Evolutionary conservation across 352 stramenopile species (phyloP).

Genomic region (Blastocystis sp.): DNA sequence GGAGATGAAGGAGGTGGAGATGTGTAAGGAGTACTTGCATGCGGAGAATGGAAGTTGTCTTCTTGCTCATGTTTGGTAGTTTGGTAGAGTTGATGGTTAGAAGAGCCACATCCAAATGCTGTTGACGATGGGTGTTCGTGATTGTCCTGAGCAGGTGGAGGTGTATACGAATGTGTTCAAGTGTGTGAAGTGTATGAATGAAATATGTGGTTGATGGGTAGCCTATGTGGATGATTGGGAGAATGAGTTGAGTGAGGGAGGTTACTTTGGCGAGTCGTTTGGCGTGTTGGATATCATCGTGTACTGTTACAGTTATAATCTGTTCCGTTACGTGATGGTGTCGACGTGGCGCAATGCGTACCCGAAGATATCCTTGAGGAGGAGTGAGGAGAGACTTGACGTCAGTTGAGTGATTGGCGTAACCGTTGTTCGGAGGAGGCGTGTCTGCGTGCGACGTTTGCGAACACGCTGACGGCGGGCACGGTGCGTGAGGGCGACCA

Average conservation of each 20-base stretch:
- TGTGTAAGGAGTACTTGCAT: background rate
- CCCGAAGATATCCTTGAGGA: conserved; percentile 25
- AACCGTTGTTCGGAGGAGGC: background rate
- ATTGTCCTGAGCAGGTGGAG: conserved; percentile 42
- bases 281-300: conserved; percentile 13
- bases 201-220: background rate
- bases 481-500: conserved; percentile 28
- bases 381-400: background rate
- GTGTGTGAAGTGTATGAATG: background rate
- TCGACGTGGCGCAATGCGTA: background rate
- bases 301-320: conserved; percentile 30
- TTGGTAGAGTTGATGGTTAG: background rate
- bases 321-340: conserved; percentile 41
- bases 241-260: background rate
- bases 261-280: background rate
- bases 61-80: background rate
- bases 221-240: conserved; percentile 27
- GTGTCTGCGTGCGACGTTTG: background rate
- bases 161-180: conserved; percentile 26
- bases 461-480: background rate
- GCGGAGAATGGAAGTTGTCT: background rate
- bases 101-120: conserved; percentile 53
- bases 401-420: background rate
- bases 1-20: background rate
- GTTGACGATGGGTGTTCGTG: conserved; percentile 32